Conservation (phyloP, 2,329 filamentous ascomycete genomes). For the Hysterium pulicare region DNA sequence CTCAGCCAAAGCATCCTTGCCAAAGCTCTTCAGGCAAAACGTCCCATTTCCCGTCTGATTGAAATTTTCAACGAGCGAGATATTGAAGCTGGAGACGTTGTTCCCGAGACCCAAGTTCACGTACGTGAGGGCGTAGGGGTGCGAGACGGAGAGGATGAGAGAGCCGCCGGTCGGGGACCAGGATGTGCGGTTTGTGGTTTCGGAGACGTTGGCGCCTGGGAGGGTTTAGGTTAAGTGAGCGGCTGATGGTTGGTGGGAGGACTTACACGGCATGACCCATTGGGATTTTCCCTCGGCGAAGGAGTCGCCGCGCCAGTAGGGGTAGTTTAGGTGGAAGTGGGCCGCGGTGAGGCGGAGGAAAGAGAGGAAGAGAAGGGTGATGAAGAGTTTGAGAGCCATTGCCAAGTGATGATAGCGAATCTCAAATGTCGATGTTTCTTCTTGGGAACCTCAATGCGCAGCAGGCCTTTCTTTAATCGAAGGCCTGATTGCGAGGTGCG, state of each 20-base stretch:
- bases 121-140: constrained; percentile 45
- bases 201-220: constrained; percentile 40
- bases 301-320: constrained; percentile 43
- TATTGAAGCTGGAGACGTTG: constrained; percentile 45
- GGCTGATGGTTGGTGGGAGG: constrained; percentile 1
- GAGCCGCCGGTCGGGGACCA: constrained; percentile 47
- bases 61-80: constrained; percentile 41
- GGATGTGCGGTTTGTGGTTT: constrained; percentile 44
- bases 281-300: constrained; percentile 36
- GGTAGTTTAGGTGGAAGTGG: constrained; percentile 43
- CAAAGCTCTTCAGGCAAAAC: constrained; percentile 43
- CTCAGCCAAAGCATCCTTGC: constrained; percentile 20
- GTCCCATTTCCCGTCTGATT: constrained; percentile 50
- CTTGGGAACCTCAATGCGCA: background rate
- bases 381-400: constrained; percentile 3
- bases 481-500: background rate
- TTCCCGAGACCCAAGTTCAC: constrained; percentile 46
- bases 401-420: constrained; percentile 1
- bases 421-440: background rate
- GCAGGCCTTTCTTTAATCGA: too few relatives aligned
- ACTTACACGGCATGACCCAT: constrained; percentile 40
- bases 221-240: background rate
- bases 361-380: constrained; percentile 16
- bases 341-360: constrained; percentile 35
- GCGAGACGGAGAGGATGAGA: constrained; percentile 39